Percentiles rank a stretch among this genome's conserved stretches.
phyloP scores from a whole-genome alignment of 345 rosid genomes.

The Populus euphratica region DNA sequence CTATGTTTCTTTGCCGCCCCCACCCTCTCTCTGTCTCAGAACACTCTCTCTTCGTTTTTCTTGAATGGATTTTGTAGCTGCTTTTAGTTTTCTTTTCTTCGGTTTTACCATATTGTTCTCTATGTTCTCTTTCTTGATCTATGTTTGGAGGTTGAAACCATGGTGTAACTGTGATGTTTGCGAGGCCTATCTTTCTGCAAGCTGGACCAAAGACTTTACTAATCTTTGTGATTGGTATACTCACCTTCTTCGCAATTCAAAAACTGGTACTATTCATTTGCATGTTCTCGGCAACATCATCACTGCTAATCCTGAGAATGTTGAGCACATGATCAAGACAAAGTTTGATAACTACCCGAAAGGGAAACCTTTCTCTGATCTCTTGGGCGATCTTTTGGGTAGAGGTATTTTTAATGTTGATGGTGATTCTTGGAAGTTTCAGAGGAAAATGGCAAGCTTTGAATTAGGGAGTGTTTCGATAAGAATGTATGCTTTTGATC shows the following conservation, averaged over 20 bases:
- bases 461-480: constrained; percentile 50
- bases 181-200: constrained; percentile 25
- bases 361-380: constrained; percentile 42
- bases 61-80: constrained; percentile 17
- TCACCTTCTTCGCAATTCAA: constrained; percentile 37
- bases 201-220: constrained; percentile 36
- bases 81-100: constrained; percentile 7
- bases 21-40: neutral
- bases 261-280: constrained; percentile 35
- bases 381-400: constrained; percentile 49
- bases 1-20: neutral
- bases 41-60: neutral
- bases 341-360: constrained; percentile 46
- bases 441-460: constrained; percentile 49
- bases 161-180: constrained; percentile 43
- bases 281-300: constrained; percentile 37
- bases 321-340: constrained; percentile 45
- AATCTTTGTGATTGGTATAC: constrained; percentile 49
- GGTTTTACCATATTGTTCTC: constrained; percentile 15
- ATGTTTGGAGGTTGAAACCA: constrained; percentile 13
- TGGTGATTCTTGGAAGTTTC: constrained; percentile 52
- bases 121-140: constrained; percentile 10
- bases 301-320: constrained; percentile 41
- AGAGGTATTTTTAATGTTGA: constrained; percentile 66
- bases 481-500: constrained; percentile 32